Conservation (phyloP, 1,139 yeast species). For the Saccharomycopsis hybrid region DNA sequence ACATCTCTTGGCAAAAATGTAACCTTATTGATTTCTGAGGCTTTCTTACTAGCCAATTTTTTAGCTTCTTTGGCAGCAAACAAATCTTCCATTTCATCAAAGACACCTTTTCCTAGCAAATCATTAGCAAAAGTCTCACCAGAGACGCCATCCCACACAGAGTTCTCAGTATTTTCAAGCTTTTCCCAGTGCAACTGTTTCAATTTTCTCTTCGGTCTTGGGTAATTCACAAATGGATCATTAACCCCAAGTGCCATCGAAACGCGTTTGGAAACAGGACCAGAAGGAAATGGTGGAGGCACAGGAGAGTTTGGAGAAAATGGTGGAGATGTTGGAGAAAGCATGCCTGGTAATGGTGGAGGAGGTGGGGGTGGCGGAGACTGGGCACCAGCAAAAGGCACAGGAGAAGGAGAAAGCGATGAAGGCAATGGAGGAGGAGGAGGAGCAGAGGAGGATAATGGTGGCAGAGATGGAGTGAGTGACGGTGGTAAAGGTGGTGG, state of each 20-base stretch:
- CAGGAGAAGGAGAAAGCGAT: constrained; percentile 10
- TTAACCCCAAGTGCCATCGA: constrained; percentile 9
- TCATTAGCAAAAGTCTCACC: constrained; percentile 52
- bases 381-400: not conserved
- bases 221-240: constrained; percentile 40
- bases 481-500: constrained; percentile 35
- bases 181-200: constrained; percentile 85
- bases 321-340: constrained; percentile 28
- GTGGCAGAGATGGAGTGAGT: constrained; percentile 25
- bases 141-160: constrained; percentile 56
- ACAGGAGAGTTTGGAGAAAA: constrained; percentile 21
- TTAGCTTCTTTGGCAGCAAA: constrained; percentile 78
- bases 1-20: constrained; percentile 62
- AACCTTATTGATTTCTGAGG: constrained; percentile 43
- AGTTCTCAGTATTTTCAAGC: constrained; percentile 53
- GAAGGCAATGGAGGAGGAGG: constrained; percentile 31
- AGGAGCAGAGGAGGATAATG: constrained; percentile 25
- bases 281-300: constrained; percentile 28
- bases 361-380: constrained; percentile 28
- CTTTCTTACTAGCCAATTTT: constrained; percentile 36
- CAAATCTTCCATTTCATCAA: constrained; percentile 65
- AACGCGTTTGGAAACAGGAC: constrained; percentile 25
- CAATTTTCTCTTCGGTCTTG: constrained; percentile 71
- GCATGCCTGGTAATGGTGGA: constrained; percentile 24
- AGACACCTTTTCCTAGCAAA: constrained; percentile 60